phyloP scores from a whole-genome alignment of 768 basidiomycete genomes.

The Serendipita sp. region DNA sequence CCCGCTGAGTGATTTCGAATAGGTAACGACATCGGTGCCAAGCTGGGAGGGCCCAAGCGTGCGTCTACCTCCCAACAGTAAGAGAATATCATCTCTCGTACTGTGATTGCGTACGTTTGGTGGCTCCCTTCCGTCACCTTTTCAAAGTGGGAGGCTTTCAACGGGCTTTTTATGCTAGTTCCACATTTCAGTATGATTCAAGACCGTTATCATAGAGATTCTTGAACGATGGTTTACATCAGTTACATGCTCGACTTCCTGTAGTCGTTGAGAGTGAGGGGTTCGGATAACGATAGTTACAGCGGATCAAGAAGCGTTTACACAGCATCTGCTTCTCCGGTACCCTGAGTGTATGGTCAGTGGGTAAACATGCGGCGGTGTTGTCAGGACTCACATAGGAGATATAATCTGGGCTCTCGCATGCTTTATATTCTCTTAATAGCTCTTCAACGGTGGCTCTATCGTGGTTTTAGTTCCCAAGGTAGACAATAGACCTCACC shows the following conservation, averaged over 20 bases:
- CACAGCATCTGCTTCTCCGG: neutral
- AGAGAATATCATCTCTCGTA: neutral
- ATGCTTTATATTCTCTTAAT: conserved; percentile 88
- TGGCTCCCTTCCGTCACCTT: conserved; percentile 2
- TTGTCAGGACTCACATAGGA: conserved; percentile 43
- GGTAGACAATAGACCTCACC: neutral
- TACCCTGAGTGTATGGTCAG: neutral
- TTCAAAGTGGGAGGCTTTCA: too few relatives aligned
- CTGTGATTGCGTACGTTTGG: neutral
- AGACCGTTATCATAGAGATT: neutral
- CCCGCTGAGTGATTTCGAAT: conserved; percentile 9
- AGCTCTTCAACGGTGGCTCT: conserved; percentile 74
- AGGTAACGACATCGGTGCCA: conserved; percentile 78
- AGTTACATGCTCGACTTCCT: neutral
- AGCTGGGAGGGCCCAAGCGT: conserved; percentile 65
- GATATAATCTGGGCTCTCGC: conserved; percentile 90
- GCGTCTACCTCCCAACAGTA: neutral
- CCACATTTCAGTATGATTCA: neutral
- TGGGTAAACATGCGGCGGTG: neutral
- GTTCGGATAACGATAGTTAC: neutral
- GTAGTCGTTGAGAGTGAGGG: neutral
- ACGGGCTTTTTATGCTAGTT: neutral
- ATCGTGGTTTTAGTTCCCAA: neutral
- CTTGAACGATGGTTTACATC: neutral
- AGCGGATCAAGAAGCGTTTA: neutral